Evolutionary conservation across 2,329 filamentous ascomycete genomes (phyloP).

Genomic region (Alternaria triticimaculans): DNA sequence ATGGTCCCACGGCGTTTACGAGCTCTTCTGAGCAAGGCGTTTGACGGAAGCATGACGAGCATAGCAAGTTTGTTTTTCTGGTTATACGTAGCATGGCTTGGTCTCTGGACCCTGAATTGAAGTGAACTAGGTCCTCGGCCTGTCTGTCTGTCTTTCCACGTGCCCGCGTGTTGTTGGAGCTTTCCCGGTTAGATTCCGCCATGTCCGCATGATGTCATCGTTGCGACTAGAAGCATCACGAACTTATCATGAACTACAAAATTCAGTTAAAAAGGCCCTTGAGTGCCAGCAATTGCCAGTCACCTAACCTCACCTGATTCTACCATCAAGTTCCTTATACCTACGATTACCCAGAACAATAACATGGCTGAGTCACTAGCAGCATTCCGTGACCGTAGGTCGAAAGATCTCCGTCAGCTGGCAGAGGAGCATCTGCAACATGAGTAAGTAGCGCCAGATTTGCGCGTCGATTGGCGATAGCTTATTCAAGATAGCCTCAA

Average conservation of each 20-base stretch:
- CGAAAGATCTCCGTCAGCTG: slow-evolving; percentile 36
- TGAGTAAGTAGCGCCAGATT: slow-evolving; percentile 30
- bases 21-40: slow-evolving; percentile 15
- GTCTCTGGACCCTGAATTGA: not conserved
- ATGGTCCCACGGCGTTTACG: slow-evolving; percentile 14
- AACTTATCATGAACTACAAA: not conserved
- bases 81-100: slow-evolving; percentile 1
- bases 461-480: not conserved
- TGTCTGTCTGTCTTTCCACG: not conserved
- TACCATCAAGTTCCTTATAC: not conserved
- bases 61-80: not conserved
- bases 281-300: not conserved
- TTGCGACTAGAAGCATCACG: slow-evolving; percentile 14
- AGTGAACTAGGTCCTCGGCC: not conserved
- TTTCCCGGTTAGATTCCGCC: slow-evolving; percentile 13
- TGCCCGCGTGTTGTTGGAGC: slow-evolving; percentile 5
- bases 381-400: slow-evolving; percentile 38
- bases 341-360: not conserved
- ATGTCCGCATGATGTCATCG: slow-evolving; percentile 21
- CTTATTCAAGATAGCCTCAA: slow-evolving; percentile 48
- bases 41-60: not conserved
- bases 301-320: not conserved
- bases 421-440: slow-evolving; percentile 44
- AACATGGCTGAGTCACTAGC: slow-evolving; percentile 41
- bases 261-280: not conserved